Evolutionary conservation across 2,329 filamentous ascomycete species (phyloP).

Genomic region (Aspergillus sp.): DNA sequence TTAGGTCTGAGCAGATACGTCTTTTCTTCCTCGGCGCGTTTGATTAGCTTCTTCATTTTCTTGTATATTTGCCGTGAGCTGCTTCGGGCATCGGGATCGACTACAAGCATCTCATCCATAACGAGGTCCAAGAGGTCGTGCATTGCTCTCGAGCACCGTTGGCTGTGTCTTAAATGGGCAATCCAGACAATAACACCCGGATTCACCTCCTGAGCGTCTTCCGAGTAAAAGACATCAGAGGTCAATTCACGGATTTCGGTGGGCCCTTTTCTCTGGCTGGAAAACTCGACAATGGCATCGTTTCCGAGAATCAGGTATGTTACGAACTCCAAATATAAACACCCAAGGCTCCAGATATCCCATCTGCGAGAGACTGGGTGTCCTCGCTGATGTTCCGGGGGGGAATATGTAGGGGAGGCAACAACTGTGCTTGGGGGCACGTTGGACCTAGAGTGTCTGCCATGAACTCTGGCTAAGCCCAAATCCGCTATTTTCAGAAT

Average conservation of each 20-base stretch:
- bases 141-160: conserved; percentile 1
- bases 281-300: conserved; percentile 9
- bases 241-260: neutral
- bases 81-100: neutral
- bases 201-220: neutral
- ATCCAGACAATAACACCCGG: conserved; percentile 9
- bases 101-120: conserved; percentile 9
- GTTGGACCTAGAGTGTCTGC: conserved; percentile 29
- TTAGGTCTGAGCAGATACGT: neutral
- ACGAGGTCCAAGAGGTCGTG: conserved; percentile 10
- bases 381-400: conserved; percentile 37
- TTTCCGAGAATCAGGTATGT: conserved; percentile 35
- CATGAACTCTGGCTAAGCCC: conserved; percentile 35
- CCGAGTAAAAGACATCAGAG: conserved; percentile 11
- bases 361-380: conserved; percentile 12
- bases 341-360: conserved; percentile 37
- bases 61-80: neutral
- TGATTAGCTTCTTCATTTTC: neutral
- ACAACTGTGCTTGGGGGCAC: conserved; percentile 19
- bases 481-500: conserved; percentile 36
- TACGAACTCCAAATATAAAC: conserved; percentile 38
- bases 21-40: neutral
- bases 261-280: neutral
- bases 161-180: neutral
- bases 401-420: conserved; percentile 35